These are phyloP conservation scores for Pyricularia sp. DNA, from an alignment of 2,329 filamentous ascomycete genomes.

Conservation along the genomic window DNA sequence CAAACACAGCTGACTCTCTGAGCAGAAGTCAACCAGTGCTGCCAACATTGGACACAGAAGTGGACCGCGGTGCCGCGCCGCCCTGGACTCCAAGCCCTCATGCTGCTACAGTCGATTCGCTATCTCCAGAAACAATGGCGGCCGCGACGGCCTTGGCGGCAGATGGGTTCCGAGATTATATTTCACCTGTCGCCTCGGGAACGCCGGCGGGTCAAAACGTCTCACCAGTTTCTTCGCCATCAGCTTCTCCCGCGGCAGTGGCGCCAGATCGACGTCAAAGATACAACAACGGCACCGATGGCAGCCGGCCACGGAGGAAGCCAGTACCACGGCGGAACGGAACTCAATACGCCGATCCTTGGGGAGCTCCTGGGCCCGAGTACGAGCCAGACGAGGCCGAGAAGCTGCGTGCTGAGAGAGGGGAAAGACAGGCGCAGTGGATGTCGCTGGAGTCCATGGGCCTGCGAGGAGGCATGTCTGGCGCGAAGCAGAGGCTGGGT, in stretches of 20 bases:
- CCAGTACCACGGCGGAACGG: conserved; percentile 1
- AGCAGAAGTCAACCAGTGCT: not conserved
- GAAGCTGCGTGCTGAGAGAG: conserved; percentile 10
- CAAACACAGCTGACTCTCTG: not conserved
- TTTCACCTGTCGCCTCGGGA: not conserved
- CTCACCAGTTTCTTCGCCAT: not conserved
- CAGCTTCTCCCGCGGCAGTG: not conserved
- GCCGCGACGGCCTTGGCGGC: not conserved
- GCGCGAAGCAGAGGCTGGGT: not conserved
- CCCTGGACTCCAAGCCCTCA: not conserved
- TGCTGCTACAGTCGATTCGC: not conserved
- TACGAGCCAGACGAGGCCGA: conserved; percentile 12
- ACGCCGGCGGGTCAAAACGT: not conserved
- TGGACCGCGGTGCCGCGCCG: not conserved
- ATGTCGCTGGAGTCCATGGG: conserved; percentile 4
- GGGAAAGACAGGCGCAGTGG: conserved; percentile 13
- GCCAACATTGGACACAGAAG: not conserved
- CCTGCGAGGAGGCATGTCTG: not conserved
- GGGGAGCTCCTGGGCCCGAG: conserved; percentile 9
- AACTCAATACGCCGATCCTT: conserved; percentile 5
- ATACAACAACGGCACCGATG: not conserved
- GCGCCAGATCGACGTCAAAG: not conserved
- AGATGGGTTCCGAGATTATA: not conserved
- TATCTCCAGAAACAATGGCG: not conserved
- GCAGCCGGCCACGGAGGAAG: conserved; percentile 5